Base-by-base conservation (phyloP, 2,329 filamentous ascomycete species). In the Chrysoporthe cubensis region DNA sequence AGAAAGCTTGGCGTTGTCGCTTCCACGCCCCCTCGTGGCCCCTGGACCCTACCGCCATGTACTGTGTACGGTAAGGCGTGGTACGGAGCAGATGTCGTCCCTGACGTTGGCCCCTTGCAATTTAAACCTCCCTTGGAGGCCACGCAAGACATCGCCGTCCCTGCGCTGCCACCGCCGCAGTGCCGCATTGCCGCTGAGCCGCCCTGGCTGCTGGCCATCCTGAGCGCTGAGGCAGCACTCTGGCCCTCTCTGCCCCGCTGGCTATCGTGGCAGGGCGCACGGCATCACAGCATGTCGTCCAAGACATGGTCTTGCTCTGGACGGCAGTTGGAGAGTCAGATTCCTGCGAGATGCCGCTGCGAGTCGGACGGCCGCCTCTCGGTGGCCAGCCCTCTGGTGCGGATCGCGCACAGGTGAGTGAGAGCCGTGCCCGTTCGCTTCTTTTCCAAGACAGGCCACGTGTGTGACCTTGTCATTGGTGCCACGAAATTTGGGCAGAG, bases 31-130 rank as follows among this genome's bases (percentile, higher is more conserved):
- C 9, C 16, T 16, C 5, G 40, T 11, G 9, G 5, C 42, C 54
- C 60, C 57, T 61, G 43, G 26, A 14, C 43, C n/a, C 21, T 18
- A 32, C 56, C 50, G 37, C 16, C n/a, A 43, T 42, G 16, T 18
- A n/a, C 18, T 3, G 37, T 21, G 13, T 42, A 21, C 16, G 32
- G 57, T n/a, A 40, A 57, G 44, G 64, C 63, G 58, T 32, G 65
- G 59, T 40, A 44, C 59, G 52, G 57, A 60, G 37, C 40, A 43
- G 9, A 60, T 43, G 37, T 54, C 64, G 60, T 46, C 46, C 64
- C 65, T 69, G 64, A 66, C 64, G 57, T 52, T 64, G 7, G 60
- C 67, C 67, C 67, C 64, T 69, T 66, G 65, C 61, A 66, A 65
- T 65, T 59, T 65, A 34, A 40, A 32, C 14, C 43, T 60, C 56